Percentiles rank a stretch among this genome's conserved stretches.
Conservation (phyloP, 129 eudicot species). For the Oenanthe sinensis region DNA sequence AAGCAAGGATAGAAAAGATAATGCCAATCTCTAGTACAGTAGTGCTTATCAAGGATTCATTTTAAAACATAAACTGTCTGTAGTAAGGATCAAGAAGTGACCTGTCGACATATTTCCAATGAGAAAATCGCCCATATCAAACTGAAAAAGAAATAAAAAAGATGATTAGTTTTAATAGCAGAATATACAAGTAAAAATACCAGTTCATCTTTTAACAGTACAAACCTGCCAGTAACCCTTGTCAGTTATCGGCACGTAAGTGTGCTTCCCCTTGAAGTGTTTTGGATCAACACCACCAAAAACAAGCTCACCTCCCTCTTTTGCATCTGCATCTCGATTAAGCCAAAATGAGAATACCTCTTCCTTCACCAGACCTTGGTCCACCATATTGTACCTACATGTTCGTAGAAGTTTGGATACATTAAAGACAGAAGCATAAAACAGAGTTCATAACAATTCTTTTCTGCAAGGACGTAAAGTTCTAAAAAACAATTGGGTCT, state of each 20-base stretch:
- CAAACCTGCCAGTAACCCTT: background rate
- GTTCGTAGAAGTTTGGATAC: background rate
- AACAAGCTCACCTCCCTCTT: background rate
- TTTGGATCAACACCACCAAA: background rate
- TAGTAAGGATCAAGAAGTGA: background rate
- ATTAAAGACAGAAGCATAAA: background rate
- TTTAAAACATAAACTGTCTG: background rate
- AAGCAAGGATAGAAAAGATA: background rate
- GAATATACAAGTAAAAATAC: background rate
- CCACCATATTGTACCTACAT: background rate
- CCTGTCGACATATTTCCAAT: slow-evolving; percentile 4
- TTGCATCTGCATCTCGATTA: background rate
- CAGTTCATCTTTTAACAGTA: background rate
- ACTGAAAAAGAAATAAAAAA: background rate
- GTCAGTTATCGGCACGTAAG: background rate
- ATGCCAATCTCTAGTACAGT: background rate
- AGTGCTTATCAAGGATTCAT: background rate
- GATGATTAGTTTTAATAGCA: background rate
- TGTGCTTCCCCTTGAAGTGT: background rate
- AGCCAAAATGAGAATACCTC: background rate
- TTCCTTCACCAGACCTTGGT: background rate
- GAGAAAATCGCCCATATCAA: slow-evolving; percentile 8
- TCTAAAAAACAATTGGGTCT: background rate
- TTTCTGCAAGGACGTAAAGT: background rate
- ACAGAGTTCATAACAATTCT: background rate